phyloP scores from a whole-genome alignment of 2,329 filamentous ascomycete species.

The Sordariomycetes sp. region DNA sequence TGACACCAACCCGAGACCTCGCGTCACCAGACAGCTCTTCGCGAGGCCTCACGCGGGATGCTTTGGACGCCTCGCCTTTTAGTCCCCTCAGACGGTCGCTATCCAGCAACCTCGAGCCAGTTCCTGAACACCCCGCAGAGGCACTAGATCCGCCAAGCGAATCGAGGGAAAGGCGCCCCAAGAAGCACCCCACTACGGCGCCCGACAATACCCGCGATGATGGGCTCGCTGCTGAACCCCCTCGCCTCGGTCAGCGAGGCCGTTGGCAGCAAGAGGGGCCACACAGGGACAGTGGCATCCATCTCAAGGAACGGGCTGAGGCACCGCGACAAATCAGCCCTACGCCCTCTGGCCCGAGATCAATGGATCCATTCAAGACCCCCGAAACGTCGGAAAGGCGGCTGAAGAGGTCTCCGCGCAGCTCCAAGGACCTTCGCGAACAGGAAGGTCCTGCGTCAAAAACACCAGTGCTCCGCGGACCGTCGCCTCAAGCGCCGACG shows the following conservation, averaged over 20 bases:
- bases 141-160: constrained; percentile 12
- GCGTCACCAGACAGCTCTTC: background rate
- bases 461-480: constrained; percentile 26
- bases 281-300: constrained; percentile 42
- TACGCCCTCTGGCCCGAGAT: constrained; percentile 1
- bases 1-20: background rate
- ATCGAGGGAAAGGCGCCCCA: constrained; percentile 26
- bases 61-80: background rate
- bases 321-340: constrained; percentile 10
- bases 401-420: constrained; percentile 8
- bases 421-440: constrained; percentile 1
- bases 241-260: constrained; percentile 22
- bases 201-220: constrained; percentile 33
- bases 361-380: constrained; percentile 1
- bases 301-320: constrained; percentile 34
- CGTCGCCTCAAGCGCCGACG: constrained; percentile 19
- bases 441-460: constrained; percentile 16
- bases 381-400: constrained; percentile 13
- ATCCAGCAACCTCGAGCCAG: constrained; percentile 31
- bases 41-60: background rate
- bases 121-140: constrained; percentile 28
- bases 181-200: constrained; percentile 6
- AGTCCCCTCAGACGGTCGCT: background rate
- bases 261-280: constrained; percentile 18
- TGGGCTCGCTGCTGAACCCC: constrained; percentile 31